Conservation (phyloP, 108 stramenopile genomes). For the Nitzschia sp. region DNA sequence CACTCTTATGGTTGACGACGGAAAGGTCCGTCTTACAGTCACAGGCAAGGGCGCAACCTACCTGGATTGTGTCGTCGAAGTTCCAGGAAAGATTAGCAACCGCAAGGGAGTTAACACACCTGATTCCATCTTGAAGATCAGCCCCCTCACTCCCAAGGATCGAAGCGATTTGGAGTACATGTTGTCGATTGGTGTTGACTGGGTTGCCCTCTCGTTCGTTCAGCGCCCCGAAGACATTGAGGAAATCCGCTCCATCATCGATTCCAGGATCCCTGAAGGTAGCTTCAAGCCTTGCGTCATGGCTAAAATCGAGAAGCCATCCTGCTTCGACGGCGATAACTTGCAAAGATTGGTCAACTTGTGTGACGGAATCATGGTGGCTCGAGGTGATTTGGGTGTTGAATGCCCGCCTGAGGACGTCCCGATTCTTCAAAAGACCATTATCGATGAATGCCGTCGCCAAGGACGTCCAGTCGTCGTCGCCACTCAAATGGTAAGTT, state of each 20-base stretch:
- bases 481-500: conserved; percentile 78
- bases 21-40: conserved; percentile 92
- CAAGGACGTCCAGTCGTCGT: conserved; percentile 71
- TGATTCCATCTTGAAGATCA: conserved; percentile 91
- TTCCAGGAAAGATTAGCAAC: conserved; percentile 88
- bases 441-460: conserved; percentile 90
- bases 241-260: conserved; percentile 82
- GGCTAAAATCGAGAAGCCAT: conserved; percentile 98
- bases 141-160: conserved; percentile 91
- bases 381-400: conserved; percentile 96
- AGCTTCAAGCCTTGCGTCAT: conserved; percentile 79
- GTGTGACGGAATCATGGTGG: conserved; percentile 97
- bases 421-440: conserved; percentile 93
- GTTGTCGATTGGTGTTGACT: conserved; percentile 90
- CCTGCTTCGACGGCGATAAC: conserved; percentile 75
- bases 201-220: conserved; percentile 96
- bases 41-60: conserved; percentile 75
- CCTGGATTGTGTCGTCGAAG: conserved; percentile 86
- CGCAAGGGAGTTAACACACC: conserved; percentile 95
- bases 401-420: conserved; percentile 96
- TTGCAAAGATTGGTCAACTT: conserved; percentile 79
- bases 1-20: conserved; percentile 91
- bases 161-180: conserved; percentile 73
- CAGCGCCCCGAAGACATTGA: conserved; percentile 88
- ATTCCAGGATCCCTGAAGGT: conserved; percentile 62